These are phyloP conservation scores for Epithele typhae DNA, from an alignment of 768 basidiomycete species.

Conservation along the genomic window DNA sequence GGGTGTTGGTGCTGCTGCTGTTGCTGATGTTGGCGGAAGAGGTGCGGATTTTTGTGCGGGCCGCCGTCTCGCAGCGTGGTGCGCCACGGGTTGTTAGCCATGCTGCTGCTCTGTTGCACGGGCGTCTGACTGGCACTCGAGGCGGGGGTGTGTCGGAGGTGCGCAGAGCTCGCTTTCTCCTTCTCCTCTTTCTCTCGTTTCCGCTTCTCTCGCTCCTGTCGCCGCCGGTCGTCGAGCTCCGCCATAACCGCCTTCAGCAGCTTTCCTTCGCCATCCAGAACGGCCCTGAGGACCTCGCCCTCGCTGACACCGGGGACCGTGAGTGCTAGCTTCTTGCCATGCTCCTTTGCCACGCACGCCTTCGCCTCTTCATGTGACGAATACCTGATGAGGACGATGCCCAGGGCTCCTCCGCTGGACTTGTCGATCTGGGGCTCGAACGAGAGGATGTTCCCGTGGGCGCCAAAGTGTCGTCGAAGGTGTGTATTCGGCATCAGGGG, in stretches of 20 bases:
- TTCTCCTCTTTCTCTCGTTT: constrained; percentile 35
- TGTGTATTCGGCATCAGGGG: constrained; percentile 63
- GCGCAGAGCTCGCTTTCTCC: constrained; percentile 11
- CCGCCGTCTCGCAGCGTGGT: constrained; percentile 3
- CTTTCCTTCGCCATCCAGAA: constrained; percentile 73
- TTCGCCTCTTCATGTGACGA: constrained; percentile 62
- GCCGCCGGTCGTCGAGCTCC: constrained; percentile 52
- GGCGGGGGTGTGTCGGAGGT: constrained; percentile 12
- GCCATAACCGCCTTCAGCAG: constrained; percentile 61
- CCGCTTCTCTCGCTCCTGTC: constrained; percentile 44
- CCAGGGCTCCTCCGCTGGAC: constrained; percentile 76
- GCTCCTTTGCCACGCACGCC: constrained; percentile 57
- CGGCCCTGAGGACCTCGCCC: constrained; percentile 63
- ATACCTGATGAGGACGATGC: constrained; percentile 75
- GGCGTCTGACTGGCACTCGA: constrained; percentile 17
- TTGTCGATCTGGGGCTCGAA: constrained; percentile 80
- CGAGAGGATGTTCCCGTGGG: constrained; percentile 56
- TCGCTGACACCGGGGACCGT: constrained; percentile 28
- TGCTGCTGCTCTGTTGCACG: constrained; percentile 8
- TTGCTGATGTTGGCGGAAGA: background rate
- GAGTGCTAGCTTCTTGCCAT: constrained; percentile 57
- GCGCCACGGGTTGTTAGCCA: constrained; percentile 14
- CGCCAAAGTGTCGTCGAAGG: constrained; percentile 61
- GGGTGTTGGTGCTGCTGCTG: background rate
- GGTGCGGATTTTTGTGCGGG: too few relatives aligned